These are phyloP conservation scores for Leishmania aethiopica DNA, from an alignment of 208 protist species.

Conservation along the genomic window DNA sequence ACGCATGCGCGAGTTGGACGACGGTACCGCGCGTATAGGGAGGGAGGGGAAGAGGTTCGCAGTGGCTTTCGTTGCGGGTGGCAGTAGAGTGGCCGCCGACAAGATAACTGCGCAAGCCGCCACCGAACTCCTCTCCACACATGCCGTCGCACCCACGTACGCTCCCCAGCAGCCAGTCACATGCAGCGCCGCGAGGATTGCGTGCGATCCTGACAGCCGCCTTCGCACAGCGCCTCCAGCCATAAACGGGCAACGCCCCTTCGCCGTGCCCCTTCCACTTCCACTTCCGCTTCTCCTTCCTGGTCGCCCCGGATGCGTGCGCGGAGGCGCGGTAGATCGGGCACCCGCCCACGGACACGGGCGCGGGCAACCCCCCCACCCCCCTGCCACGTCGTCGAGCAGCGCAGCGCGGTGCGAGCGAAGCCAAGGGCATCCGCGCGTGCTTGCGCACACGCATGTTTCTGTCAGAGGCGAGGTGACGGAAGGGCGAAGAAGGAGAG, in stretches of 20 bases:
- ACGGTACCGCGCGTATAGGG: not conserved
- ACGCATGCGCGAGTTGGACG: not conserved
- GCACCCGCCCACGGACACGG: not conserved
- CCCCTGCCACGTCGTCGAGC: not conserved
- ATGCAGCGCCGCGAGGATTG: not conserved
- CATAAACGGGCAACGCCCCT: not conserved
- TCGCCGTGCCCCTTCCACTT: not conserved
- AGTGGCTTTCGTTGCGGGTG: not conserved
- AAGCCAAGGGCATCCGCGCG: not conserved
- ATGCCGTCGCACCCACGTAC: not conserved
- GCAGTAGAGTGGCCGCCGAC: not conserved
- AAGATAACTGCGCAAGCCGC: not conserved
- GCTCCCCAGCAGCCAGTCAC: too few relatives aligned
- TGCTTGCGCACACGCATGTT: not conserved
- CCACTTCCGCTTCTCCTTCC: not conserved
- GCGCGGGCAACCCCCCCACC: too few relatives aligned
- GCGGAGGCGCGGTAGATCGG: too few relatives aligned
- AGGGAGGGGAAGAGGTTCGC: too few relatives aligned
- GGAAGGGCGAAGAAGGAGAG: not conserved
- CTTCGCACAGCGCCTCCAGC: not conserved
- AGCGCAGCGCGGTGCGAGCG: not conserved
- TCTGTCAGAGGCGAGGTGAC: not conserved
- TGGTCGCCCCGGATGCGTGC: too few relatives aligned
- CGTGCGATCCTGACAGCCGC: not conserved
- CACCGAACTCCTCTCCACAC: not conserved